Evolutionary conservation across 108 stramenopile species (phyloP).

Genomic region (Cyclotella baltica): DNA sequence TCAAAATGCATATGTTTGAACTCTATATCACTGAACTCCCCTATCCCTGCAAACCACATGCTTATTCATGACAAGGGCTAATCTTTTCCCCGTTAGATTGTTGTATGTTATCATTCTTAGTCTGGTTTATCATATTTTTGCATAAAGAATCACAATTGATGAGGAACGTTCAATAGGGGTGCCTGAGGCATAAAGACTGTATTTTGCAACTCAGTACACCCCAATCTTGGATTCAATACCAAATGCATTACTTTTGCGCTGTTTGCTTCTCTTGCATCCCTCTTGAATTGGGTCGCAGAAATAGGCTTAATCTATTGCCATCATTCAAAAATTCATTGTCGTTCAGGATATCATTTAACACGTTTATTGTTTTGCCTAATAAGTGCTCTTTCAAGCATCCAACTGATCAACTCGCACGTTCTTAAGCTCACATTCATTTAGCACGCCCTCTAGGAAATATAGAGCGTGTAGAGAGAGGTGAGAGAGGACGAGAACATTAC

Average conservation of each 20-base stretch:
- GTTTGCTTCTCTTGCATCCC: conserved; percentile 20
- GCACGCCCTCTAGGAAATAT: not conserved
- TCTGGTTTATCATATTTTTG: conserved; percentile 21
- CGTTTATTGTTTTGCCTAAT: conserved; percentile 15
- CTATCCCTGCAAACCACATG: no score
- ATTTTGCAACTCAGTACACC: conserved; percentile 9
- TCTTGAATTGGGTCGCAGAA: conserved; percentile 17
- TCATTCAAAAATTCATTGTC: conserved; percentile 13
- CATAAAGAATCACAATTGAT: conserved; percentile 12
- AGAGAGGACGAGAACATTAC: no score
- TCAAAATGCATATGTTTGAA: no score
- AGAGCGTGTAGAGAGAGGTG: no score
- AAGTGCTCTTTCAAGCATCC: conserved; percentile 16
- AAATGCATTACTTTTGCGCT: conserved; percentile 16
- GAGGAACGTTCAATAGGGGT: conserved; percentile 5
- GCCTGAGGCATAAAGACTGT: not conserved
- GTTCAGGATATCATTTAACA: not conserved
- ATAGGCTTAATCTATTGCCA: not conserved
- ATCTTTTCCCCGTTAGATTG: not conserved
- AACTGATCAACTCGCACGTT: not conserved
- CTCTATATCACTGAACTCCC: no score
- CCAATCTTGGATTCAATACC: conserved; percentile 29
- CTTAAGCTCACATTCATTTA: not conserved
- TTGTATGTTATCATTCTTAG: conserved; percentile 11
- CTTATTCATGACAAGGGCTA: not conserved